Evolutionary conservation across 768 basidiomycete species (phyloP).

Genomic region (Russula sp.): DNA sequence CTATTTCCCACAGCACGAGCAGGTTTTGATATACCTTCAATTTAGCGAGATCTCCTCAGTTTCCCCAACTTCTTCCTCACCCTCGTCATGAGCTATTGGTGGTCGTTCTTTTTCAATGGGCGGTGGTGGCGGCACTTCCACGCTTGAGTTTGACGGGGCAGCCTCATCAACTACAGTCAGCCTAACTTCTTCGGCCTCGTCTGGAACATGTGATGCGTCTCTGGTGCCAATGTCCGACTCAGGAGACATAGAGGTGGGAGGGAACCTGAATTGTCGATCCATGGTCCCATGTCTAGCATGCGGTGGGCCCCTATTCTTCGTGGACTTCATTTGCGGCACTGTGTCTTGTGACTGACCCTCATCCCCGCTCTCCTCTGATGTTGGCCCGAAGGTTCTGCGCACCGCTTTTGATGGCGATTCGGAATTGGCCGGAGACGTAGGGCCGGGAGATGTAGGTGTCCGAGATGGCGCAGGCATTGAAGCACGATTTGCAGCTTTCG

Average conservation of each 20-base stretch:
- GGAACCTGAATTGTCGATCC: constrained; percentile 73
- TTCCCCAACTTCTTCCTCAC: constrained; percentile 70
- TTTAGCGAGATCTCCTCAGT: constrained; percentile 57
- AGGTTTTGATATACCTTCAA: constrained; percentile 6
- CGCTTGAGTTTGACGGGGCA: constrained; percentile 43
- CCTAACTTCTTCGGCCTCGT: constrained; percentile 9
- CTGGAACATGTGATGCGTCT: background rate
- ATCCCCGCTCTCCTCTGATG: constrained; percentile 40
- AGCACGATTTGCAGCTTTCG: constrained; percentile 43
- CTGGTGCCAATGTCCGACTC: background rate
- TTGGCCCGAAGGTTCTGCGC: constrained; percentile 38
- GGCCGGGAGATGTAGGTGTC: constrained; percentile 34
- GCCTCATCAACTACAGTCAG: constrained; percentile 25
- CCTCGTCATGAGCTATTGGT: constrained; percentile 39
- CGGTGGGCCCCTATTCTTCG: constrained; percentile 17
- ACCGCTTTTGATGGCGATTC: constrained; percentile 1
- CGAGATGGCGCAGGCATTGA: constrained; percentile 61
- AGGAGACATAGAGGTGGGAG: constrained; percentile 25
- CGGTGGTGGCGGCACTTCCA: constrained; percentile 75
- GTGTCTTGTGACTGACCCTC: constrained; percentile 29
- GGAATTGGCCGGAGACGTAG: constrained; percentile 33
- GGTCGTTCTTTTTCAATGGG: constrained; percentile 65
- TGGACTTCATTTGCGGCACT: constrained; percentile 23
- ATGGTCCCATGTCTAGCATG: constrained; percentile 57
- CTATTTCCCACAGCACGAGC: background rate